Evolutionary conservation across 2,329 filamentous ascomycete genomes (phyloP).

Genomic region (Penicillium sp.): DNA sequence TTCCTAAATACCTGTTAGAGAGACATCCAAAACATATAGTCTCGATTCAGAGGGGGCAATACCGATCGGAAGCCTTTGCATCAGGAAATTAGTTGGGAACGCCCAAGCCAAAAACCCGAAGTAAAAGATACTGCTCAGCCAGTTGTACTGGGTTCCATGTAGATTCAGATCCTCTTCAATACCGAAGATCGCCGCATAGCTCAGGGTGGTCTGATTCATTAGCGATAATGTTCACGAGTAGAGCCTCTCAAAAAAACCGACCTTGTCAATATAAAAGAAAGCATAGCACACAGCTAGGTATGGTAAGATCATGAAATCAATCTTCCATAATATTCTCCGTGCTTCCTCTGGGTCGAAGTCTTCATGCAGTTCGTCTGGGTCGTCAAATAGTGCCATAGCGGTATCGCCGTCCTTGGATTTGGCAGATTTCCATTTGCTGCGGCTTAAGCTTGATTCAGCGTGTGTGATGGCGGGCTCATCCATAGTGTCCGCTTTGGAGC

Average conservation of each 20-base stretch:
- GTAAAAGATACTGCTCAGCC: slow-evolving; percentile 58
- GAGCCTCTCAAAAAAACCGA: slow-evolving; percentile 4
- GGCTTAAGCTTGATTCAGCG: slow-evolving; percentile 25
- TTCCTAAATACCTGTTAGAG: slow-evolving; percentile 28
- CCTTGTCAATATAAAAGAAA: slow-evolving; percentile 54
- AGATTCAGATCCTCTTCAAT: slow-evolving; percentile 60
- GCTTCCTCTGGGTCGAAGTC: slow-evolving; percentile 50
- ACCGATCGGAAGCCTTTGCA: slow-evolving; percentile 55
- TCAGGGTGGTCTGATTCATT: slow-evolving; percentile 53
- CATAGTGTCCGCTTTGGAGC: slow-evolving; percentile 22
- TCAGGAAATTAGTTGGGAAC: slow-evolving; percentile 55
- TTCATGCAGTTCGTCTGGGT: slow-evolving; percentile 50
- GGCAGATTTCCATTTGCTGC: slow-evolving; percentile 29
- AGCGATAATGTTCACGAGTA: neutral
- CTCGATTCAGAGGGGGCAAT: slow-evolving; percentile 7
- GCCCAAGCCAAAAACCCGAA: slow-evolving; percentile 58
- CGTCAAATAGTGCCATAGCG: slow-evolving; percentile 53
- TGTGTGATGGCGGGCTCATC: slow-evolving; percentile 29
- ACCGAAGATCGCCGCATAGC: slow-evolving; percentile 66
- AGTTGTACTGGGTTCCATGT: slow-evolving; percentile 60
- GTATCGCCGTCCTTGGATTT: slow-evolving; percentile 48
- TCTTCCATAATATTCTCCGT: slow-evolving; percentile 53
- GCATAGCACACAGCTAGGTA: slow-evolving; percentile 57
- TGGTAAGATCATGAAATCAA: slow-evolving; percentile 62
- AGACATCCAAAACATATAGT: too few species aligned